These are phyloP conservation scores for Urtica urens DNA, from an alignment of 306 rosid genomes.

Conservation along the genomic window DNA sequence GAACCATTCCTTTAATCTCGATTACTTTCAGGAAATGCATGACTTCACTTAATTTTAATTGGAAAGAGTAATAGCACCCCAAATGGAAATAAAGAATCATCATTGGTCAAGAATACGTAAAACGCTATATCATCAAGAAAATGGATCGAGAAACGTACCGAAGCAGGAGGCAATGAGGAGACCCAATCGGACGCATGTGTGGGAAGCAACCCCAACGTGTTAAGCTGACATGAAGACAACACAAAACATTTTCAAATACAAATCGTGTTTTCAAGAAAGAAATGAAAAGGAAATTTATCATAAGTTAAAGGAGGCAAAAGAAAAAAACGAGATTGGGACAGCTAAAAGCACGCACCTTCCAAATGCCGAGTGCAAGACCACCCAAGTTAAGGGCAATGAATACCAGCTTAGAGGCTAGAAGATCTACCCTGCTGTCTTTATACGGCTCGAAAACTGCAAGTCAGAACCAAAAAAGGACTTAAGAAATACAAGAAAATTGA, in stretches of 20 bases:
- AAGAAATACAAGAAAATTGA: not conserved
- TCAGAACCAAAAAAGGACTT: not conserved
- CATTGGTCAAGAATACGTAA: not conserved
- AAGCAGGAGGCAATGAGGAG: slow-evolving; percentile 84
- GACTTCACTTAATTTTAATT: too few species aligned
- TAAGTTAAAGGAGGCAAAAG: not conserved
- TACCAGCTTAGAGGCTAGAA: slow-evolving; percentile 79
- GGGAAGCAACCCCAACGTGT: slow-evolving; percentile 90
- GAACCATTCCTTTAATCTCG: too few species aligned
- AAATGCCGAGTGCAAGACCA: slow-evolving; percentile 67
- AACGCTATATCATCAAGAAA: too few species aligned
- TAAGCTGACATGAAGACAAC: slow-evolving; percentile 47
- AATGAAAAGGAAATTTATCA: not conserved
- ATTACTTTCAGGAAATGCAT: too few species aligned
- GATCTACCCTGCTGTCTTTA: slow-evolving; percentile 84
- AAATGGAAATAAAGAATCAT: not conserved
- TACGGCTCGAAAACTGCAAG: slow-evolving; percentile 96
- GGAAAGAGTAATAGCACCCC: not conserved
- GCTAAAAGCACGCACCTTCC: slow-evolving; percentile 46
- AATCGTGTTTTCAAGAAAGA: not conserved
- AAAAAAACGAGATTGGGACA: not conserved
- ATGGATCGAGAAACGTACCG: slow-evolving; percentile 42
- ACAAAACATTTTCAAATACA: not conserved
- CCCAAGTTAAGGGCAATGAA: slow-evolving; percentile 93
- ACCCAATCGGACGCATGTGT: slow-evolving; percentile 98